Evolutionary conservation across 768 basidiomycete genomes (phyloP).

Genomic region (Tricholomella constricta): DNA sequence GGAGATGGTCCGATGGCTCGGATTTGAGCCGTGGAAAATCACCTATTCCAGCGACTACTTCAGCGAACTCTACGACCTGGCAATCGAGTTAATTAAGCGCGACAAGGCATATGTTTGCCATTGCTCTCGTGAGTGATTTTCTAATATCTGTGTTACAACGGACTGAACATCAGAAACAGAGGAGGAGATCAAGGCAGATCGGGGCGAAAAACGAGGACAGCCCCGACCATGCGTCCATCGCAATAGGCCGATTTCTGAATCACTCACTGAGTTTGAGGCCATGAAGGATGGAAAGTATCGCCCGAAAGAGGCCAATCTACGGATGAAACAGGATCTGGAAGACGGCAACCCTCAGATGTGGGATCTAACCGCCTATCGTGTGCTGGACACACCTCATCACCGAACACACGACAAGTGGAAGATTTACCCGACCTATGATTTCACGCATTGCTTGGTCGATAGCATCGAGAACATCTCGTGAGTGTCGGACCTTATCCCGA

Average conservation of each 20-base stretch:
- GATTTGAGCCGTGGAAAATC: constrained; percentile 98
- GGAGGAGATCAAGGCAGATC: constrained; percentile 87
- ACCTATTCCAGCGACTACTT: constrained; percentile 99
- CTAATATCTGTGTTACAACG: neutral
- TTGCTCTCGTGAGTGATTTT: constrained; percentile 76
- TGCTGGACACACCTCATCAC: constrained; percentile 89
- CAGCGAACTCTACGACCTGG: constrained; percentile 80
- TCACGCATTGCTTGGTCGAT: constrained; percentile 97
- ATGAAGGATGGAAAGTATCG: constrained; percentile 92
- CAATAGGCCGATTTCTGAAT: constrained; percentile 82
- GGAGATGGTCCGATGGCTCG: constrained; percentile 95
- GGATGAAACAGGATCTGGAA: constrained; percentile 96
- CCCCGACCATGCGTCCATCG: constrained; percentile 89
- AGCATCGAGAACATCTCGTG: constrained; percentile 99
- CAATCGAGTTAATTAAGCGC: constrained; percentile 83
- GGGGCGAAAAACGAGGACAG: constrained; percentile 82
- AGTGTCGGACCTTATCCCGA: constrained; percentile 34
- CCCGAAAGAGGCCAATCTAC: constrained; percentile 88
- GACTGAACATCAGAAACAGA: constrained; percentile 46
- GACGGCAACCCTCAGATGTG: constrained; percentile 99
- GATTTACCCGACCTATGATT: constrained; percentile 98
- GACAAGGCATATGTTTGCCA: constrained; percentile 96
- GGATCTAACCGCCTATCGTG: constrained; percentile 97
- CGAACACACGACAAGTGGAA: constrained; percentile 93
- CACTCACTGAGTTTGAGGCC: constrained; percentile 81